Percentiles rank a stretch among this genome's conserved stretches.
Evolutionary conservation across 371 early-diverging fungal genomes (phyloP).

Genomic region (Mortierella sp.): DNA sequence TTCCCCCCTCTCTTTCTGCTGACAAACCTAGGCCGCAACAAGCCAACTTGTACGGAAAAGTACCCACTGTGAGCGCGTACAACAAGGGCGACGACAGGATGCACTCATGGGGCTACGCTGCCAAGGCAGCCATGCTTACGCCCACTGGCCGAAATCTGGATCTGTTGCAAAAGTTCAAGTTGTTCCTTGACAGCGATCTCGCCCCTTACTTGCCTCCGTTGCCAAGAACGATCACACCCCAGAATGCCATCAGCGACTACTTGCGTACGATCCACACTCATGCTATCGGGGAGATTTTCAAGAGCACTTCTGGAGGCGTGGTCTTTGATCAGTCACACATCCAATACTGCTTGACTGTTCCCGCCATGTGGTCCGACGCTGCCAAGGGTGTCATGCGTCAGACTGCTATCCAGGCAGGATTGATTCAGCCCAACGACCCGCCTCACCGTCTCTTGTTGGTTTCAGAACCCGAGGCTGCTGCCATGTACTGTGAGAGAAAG

Average conservation of each 20-base stretch:
- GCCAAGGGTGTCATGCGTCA: conserved; percentile 68
- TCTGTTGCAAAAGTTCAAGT: conserved; percentile 67
- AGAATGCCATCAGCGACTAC: conserved; percentile 66
- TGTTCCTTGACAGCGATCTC: conserved; percentile 65
- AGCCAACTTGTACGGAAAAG: conserved; percentile 70
- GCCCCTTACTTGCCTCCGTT: conserved; percentile 64
- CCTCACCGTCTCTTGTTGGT: conserved; percentile 63
- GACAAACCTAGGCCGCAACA: conserved; percentile 62
- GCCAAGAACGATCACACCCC: conserved; percentile 60
- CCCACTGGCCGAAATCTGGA: conserved; percentile 62
- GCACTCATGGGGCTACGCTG: conserved; percentile 72
- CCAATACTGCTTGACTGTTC: conserved; percentile 67
- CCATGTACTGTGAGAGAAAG: conserved; percentile 67
- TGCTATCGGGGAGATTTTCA: conserved; percentile 60
- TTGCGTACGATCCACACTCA: conserved; percentile 63
- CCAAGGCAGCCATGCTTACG: conserved; percentile 64
- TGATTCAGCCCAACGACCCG: conserved; percentile 60
- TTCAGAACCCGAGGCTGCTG: conserved; percentile 72
- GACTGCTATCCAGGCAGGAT: conserved; percentile 63
- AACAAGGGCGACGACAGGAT: conserved; percentile 50
- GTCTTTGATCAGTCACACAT: conserved; percentile 36
- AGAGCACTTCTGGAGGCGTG: conserved; percentile 45
- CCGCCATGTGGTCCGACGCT: conserved; percentile 72
- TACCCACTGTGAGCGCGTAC: conserved; percentile 48
- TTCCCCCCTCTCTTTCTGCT: too few species aligned